phyloP scores from a whole-genome alignment of 2,329 filamentous ascomycete genomes.

The Monascus ruber region DNA sequence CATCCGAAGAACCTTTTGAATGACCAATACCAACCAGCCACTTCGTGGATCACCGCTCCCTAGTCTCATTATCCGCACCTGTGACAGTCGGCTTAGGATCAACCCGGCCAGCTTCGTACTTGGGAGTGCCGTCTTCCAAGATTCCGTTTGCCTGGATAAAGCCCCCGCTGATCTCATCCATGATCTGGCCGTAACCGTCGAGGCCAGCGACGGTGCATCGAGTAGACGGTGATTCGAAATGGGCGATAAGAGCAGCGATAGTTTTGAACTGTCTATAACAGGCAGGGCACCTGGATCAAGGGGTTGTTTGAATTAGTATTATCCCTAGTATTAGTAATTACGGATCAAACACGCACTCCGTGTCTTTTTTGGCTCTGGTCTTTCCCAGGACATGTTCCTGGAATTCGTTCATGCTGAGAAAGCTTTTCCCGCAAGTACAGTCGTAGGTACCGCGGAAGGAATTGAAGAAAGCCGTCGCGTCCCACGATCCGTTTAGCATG shows the following conservation, averaged over 20 bases:
- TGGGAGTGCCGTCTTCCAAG: slow-evolving; percentile 22
- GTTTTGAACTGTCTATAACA: slow-evolving; percentile 29
- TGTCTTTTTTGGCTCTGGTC: slow-evolving; percentile 5
- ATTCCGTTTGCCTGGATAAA: slow-evolving; percentile 22
- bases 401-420: slow-evolving; percentile 14
- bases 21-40: not conserved
- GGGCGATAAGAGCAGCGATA: slow-evolving; percentile 27
- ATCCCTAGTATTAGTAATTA: not conserved
- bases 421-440: slow-evolving; percentile 23
- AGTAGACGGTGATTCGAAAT: slow-evolving; percentile 26
- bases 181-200: slow-evolving; percentile 19
- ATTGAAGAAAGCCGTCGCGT: slow-evolving; percentile 22
- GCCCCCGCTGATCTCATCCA: slow-evolving; percentile 29
- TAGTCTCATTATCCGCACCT: slow-evolving; percentile 5
- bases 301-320: slow-evolving; percentile 1
- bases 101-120: slow-evolving; percentile 16
- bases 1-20: not conserved
- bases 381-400: slow-evolving; percentile 21
- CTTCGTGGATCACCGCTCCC: slow-evolving; percentile 3
- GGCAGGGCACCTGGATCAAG: slow-evolving; percentile 21
- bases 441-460: slow-evolving; percentile 16
- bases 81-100: slow-evolving; percentile 5
- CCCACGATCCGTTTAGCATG: slow-evolving; percentile 11
- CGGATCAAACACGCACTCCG: slow-evolving; percentile 8
- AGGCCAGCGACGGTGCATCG: slow-evolving; percentile 24